Percentiles rank a stretch among this genome's conserved stretches.
These are phyloP conservation scores for Graphilbum ipis-grandicollis DNA, from an alignment of 2,329 filamentous ascomycete species.

Conservation along the genomic window DNA sequence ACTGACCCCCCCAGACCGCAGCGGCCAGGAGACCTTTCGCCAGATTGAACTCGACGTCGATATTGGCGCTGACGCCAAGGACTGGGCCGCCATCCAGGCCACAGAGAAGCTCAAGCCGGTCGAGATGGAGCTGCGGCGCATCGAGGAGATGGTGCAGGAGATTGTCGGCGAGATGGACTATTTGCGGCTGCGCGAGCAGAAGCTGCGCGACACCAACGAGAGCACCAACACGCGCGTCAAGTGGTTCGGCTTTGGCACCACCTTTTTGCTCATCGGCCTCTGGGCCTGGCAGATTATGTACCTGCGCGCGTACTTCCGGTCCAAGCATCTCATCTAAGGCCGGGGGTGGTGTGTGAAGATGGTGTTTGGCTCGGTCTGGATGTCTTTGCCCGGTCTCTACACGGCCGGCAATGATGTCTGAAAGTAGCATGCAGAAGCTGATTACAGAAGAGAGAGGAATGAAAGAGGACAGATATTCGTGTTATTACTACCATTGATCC, in stretches of 20 bases:
- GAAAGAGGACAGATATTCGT: too few relatives aligned
- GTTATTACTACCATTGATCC: too few relatives aligned
- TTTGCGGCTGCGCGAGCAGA: constrained; percentile 76
- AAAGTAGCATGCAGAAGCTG: too few relatives aligned
- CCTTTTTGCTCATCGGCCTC: constrained; percentile 73
- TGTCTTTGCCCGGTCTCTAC: not conserved
- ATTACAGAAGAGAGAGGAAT: too few relatives aligned
- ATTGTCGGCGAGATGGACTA: constrained; percentile 95
- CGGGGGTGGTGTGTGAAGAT: not conserved
- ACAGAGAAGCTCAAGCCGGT: constrained; percentile 96
- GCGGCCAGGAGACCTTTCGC: constrained; percentile 37
- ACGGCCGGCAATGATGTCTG: too few relatives aligned
- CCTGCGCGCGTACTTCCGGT: constrained; percentile 90
- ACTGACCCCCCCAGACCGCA: constrained; percentile 2
- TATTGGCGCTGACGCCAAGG: constrained; percentile 91
- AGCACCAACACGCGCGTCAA: constrained; percentile 98
- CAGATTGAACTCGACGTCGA: constrained; percentile 86
- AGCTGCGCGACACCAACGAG: constrained; percentile 95
- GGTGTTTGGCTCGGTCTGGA: not conserved
- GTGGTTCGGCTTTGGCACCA: constrained; percentile 93
- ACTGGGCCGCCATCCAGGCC: constrained; percentile 93
- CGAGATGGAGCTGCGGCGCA: constrained; percentile 81
- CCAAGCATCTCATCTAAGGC: constrained; percentile 49
- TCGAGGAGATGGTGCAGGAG: constrained; percentile 80
- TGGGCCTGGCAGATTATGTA: constrained; percentile 98